Conservation (phyloP, 2,329 filamentous ascomycete genomes). For the Sporothrix brunneoviolacea region DNA sequence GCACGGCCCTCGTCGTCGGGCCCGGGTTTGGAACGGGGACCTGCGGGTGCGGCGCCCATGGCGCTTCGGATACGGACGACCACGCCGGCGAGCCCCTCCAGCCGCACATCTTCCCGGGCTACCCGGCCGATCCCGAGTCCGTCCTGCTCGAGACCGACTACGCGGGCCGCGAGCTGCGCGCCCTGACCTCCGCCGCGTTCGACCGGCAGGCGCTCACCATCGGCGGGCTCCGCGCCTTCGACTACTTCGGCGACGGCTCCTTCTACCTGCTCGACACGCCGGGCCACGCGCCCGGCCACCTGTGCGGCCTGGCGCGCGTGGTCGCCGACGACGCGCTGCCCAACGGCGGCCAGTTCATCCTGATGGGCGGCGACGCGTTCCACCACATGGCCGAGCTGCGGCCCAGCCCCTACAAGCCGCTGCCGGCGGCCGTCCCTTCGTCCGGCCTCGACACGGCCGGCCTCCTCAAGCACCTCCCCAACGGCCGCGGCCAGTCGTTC, state of each 20-base stretch:
- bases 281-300: slow-evolving; percentile 27
- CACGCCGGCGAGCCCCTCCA: not conserved
- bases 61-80: too few relatives aligned
- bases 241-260: slow-evolving; percentile 25
- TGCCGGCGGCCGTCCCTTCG: slow-evolving; percentile 23
- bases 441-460: too few relatives aligned
- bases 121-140: slow-evolving; percentile 14
- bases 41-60: not conserved
- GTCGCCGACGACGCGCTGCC: slow-evolving; percentile 21
- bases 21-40: slow-evolving; percentile 23
- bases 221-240: slow-evolving; percentile 19
- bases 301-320: slow-evolving; percentile 35
- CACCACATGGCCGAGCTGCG: slow-evolving; percentile 28
- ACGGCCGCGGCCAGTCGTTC: slow-evolving; percentile 28
- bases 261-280: slow-evolving; percentile 24
- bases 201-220: slow-evolving; percentile 29
- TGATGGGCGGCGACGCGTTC: slow-evolving; percentile 31
- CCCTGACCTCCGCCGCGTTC: too few relatives aligned
- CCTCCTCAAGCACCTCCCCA: too few relatives aligned
- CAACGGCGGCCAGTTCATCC: slow-evolving; percentile 24
- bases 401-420: slow-evolving; percentile 16
- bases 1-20: slow-evolving; percentile 33
- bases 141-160: slow-evolving; percentile 23
- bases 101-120: slow-evolving; percentile 12
- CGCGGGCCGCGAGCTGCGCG: too few relatives aligned